These are phyloP conservation scores for Tetrapisispora pingtungensis DNA, from an alignment of 805 yeast species.

Conservation along the genomic window DNA sequence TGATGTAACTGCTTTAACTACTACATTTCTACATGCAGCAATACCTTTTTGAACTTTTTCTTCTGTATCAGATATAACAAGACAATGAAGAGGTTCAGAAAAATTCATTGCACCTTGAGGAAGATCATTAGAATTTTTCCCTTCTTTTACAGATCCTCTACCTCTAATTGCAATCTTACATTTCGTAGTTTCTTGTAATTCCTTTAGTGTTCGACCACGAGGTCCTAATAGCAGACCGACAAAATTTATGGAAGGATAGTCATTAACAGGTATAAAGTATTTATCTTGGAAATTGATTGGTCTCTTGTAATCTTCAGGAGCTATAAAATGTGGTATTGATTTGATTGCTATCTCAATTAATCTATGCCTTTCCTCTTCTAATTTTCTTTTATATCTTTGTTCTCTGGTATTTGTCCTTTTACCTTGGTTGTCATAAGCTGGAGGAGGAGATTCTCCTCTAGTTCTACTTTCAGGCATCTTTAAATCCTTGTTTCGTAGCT, in stretches of 20 bases:
- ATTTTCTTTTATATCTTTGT: constrained; percentile 43
- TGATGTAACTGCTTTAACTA: constrained; percentile 72
- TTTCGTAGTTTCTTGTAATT: constrained; percentile 74
- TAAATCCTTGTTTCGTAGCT: constrained; percentile 42
- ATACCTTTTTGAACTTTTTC: constrained; percentile 70
- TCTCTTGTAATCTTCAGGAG: constrained; percentile 69
- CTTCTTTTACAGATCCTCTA: constrained; percentile 91
- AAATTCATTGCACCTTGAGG: constrained; percentile 43
- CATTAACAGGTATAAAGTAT: constrained; percentile 72
- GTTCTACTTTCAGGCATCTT: constrained; percentile 40
- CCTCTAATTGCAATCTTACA: constrained; percentile 90
- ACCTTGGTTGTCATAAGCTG: constrained; percentile 75
- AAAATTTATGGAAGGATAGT: constrained; percentile 86
- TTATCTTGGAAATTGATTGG: constrained; percentile 72
- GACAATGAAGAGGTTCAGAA: constrained; percentile 81
- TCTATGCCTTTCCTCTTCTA: constrained; percentile 72
- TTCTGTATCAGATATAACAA: constrained; percentile 73
- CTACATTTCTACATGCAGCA: constrained; percentile 59
- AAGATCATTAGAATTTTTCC: constrained; percentile 46
- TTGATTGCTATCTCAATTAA: constrained; percentile 68
- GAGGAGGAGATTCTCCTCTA: constrained; percentile 84
- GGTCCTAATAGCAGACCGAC: constrained; percentile 90
- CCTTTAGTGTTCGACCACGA: constrained; percentile 80
- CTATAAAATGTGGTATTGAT: constrained; percentile 61
- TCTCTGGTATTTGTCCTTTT: constrained; percentile 81